Evolutionary conservation across 2,329 filamentous ascomycete genomes (phyloP).

Genomic region (Aspergillus awamori): DNA sequence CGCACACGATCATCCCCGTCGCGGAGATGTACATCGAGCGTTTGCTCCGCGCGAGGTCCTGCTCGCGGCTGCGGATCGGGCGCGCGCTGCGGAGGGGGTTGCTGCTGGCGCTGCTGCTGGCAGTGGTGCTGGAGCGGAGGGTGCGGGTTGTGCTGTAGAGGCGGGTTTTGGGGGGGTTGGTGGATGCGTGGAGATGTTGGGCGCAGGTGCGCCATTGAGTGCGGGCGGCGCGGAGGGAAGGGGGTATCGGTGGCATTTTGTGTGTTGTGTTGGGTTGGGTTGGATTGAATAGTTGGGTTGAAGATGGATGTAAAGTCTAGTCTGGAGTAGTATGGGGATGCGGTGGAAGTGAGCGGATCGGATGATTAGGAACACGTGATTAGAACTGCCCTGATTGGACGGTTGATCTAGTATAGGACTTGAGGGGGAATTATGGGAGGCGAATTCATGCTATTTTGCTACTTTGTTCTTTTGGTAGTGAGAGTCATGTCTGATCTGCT

Average conservation of each 20-base stretch:
- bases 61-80: neutral
- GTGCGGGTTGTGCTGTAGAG: slow-evolving; percentile 31
- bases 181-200: slow-evolving; percentile 30
- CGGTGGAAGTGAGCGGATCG: neutral
- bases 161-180: slow-evolving; percentile 19
- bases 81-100: neutral
- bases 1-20: neutral
- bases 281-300: neutral
- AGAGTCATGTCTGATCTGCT: neutral
- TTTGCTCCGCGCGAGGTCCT: neutral
- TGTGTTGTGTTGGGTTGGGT: neutral
- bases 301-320: neutral
- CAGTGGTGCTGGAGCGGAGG: neutral
- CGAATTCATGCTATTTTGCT: neutral
- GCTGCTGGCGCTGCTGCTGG: neutral
- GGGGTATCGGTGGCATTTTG: slow-evolving; percentile 19
- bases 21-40: neutral
- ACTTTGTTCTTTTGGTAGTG: too few relatives aligned
- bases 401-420: neutral
- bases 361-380: slow-evolving; percentile 12
- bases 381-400: slow-evolving; percentile 13
- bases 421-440: neutral
- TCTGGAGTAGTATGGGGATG: neutral
- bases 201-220: slow-evolving; percentile 31
- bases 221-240: slow-evolving; percentile 9